Evolutionary conservation across 495 filamentous ascomycete species (phyloP).

Genomic region (Pyrenopolyporus hunteri): DNA sequence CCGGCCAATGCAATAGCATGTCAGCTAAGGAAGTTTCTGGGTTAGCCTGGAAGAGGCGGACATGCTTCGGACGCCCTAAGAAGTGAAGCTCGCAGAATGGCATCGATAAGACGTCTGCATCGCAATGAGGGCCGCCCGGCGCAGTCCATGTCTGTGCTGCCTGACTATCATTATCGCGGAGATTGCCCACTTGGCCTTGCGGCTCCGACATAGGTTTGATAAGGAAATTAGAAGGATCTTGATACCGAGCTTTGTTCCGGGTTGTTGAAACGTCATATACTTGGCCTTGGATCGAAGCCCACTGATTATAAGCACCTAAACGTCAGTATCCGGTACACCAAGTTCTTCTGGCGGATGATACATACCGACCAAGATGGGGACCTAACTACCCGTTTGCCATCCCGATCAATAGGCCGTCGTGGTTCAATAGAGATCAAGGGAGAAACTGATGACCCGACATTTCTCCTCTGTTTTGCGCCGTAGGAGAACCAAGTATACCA

Average conservation of each 20-base stretch:
- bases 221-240: slow-evolving; percentile 21
- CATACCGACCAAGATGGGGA: slow-evolving; percentile 33
- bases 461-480: too few species aligned
- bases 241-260: not conserved
- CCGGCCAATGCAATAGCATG: not conserved
- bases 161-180: too few species aligned
- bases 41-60: not conserved
- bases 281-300: slow-evolving; percentile 28
- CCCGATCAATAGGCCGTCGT: not conserved
- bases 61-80: slow-evolving; percentile 25
- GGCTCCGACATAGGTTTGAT: slow-evolving; percentile 12
- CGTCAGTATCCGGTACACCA: not conserved
- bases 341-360: not conserved
- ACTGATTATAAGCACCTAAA: not conserved
- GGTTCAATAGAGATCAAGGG: not conserved
- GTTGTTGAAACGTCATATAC: not conserved
- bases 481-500: slow-evolving; percentile 8
- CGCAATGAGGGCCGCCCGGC: slow-evolving; percentile 8
- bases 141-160: not conserved
- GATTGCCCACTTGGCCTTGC: too few species aligned
- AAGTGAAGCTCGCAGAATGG: slow-evolving; percentile 23
- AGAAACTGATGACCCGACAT: not conserved
- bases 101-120: slow-evolving; percentile 24
- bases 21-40: not conserved
- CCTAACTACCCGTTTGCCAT: slow-evolving; percentile 9